Percentiles rank a stretch among this genome's conserved stretches.
These are phyloP conservation scores for Vicia sativa DNA, from an alignment of 306 rosid genomes.

Conservation along the genomic window DNA sequence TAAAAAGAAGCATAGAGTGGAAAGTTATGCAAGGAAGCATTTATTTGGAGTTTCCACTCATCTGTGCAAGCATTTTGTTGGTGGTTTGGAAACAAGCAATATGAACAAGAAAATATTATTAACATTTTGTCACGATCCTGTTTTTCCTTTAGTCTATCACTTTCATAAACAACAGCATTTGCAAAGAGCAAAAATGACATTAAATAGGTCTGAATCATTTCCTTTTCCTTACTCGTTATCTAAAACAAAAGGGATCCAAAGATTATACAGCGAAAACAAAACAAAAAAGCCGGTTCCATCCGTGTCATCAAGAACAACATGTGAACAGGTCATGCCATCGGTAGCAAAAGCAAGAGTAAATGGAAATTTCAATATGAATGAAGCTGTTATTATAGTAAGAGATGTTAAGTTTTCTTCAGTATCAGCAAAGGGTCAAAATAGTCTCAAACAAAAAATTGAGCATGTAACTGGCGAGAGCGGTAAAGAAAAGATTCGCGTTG, in stretches of 20 bases:
- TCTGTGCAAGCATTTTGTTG: constrained; percentile 12
- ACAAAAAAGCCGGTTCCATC: neutral
- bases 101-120: constrained; percentile 50
- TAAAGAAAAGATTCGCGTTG: constrained; percentile 33
- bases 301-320: constrained; percentile 8
- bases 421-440: constrained; percentile 15
- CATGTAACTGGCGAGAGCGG: constrained; percentile 25
- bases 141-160: constrained; percentile 51
- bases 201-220: constrained; percentile 50
- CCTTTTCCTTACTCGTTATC: constrained; percentile 33
- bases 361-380: constrained; percentile 28
- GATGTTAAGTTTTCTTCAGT: constrained; percentile 17
- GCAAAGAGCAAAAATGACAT: constrained; percentile 28
- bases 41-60: constrained; percentile 29
- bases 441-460: constrained; percentile 39
- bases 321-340: neutral
- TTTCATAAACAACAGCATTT: constrained; percentile 51
- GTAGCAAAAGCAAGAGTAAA: neutral
- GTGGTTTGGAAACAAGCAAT: constrained; percentile 33
- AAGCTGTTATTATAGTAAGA: constrained; percentile 1
- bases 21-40: constrained; percentile 31
- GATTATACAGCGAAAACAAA: neutral
- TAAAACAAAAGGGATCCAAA: constrained; percentile 9
- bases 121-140: constrained; percentile 50
- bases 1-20: neutral